Percentiles rank a stretch among this genome's conserved stretches.
Conservation (phyloP, 352 stramenopile genomes). For the Phytophthora pluvialis region DNA sequence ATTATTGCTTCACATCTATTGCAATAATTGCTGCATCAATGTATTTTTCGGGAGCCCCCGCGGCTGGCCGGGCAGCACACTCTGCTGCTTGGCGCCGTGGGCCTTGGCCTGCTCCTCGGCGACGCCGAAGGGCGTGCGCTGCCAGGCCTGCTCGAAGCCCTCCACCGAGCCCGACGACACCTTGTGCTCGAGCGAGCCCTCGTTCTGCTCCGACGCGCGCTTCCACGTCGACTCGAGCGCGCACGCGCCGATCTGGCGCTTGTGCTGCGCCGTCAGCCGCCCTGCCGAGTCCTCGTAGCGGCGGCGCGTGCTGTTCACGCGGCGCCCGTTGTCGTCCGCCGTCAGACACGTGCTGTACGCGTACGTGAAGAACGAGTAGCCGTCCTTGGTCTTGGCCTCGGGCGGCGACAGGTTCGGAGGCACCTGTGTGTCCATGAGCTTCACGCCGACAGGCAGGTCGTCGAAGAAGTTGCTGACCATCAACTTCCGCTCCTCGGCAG, state of each 20-base stretch:
- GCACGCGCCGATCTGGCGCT: conserved; percentile 49
- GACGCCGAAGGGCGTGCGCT: conserved; percentile 61
- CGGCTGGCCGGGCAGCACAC: conserved; percentile 51
- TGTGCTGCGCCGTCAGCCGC: conserved; percentile 68
- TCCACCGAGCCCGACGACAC: conserved; percentile 47
- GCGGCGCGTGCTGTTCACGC: conserved; percentile 63
- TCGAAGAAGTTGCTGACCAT: conserved; percentile 57
- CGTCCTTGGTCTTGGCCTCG: conserved; percentile 47
- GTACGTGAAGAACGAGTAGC: conserved; percentile 64
- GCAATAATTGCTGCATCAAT: too few relatives aligned
- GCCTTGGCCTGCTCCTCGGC: conserved; percentile 53
- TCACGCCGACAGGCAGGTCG: conserved; percentile 52
- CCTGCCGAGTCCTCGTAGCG: conserved; percentile 72
- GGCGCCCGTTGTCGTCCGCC: conserved; percentile 49
- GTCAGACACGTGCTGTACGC: conserved; percentile 70
- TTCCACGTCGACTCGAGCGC: conserved; percentile 63
- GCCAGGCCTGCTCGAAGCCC: conserved; percentile 59
- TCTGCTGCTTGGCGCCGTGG: conserved; percentile 46
- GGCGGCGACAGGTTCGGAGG: conserved; percentile 40
- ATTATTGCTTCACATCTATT: too few relatives aligned
- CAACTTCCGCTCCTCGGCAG: conserved; percentile 18
- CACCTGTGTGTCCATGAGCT: conserved; percentile 55
- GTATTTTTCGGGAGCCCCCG: too few relatives aligned
- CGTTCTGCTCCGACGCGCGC: conserved; percentile 43
- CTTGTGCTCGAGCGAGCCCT: conserved; percentile 47